Evolutionary conservation across 1,139 yeast species (phyloP).

Genomic region (Meyerozyma smithsonii): DNA sequence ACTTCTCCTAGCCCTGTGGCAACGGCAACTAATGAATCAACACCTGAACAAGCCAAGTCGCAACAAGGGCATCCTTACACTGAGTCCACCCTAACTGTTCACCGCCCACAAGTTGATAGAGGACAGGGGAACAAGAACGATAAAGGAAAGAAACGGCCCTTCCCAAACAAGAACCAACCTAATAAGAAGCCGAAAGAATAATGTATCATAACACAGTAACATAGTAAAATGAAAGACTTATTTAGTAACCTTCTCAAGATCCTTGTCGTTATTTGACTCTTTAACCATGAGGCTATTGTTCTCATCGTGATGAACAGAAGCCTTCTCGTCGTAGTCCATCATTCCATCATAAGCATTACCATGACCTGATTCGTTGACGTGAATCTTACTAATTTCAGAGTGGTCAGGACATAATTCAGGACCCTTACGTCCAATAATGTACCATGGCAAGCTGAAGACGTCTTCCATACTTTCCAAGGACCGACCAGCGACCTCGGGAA

Average conservation of each 20-base stretch:
- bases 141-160: constrained; percentile 5
- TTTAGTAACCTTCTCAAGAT: background rate
- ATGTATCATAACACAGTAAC: background rate
- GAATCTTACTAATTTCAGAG: constrained; percentile 38
- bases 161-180: background rate
- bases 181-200: constrained; percentile 3
- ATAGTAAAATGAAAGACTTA: background rate
- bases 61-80: constrained; percentile 22
- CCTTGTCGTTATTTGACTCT: constrained; percentile 1
- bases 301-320: constrained; percentile 2
- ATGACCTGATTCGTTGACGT: constrained; percentile 9
- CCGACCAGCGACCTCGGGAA: constrained; percentile 52
- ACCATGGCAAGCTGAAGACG: constrained; percentile 56
- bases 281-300: constrained; percentile 1
- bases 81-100: constrained; percentile 31
- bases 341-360: constrained; percentile 1
- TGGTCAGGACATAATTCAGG: constrained; percentile 48
- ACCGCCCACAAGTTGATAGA: constrained; percentile 21
- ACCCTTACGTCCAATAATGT: constrained; percentile 50
- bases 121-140: constrained; percentile 6
- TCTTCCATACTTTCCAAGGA: constrained; percentile 56
- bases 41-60: constrained; percentile 5
- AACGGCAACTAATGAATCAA: constrained; percentile 5
- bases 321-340: constrained; percentile 2
- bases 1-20: constrained; percentile 6